Evolutionary conservation across 179 eudicot species (phyloP), one percentile per base, ranked within the genome.

Genomic region (Silene noctiflora): DNA sequence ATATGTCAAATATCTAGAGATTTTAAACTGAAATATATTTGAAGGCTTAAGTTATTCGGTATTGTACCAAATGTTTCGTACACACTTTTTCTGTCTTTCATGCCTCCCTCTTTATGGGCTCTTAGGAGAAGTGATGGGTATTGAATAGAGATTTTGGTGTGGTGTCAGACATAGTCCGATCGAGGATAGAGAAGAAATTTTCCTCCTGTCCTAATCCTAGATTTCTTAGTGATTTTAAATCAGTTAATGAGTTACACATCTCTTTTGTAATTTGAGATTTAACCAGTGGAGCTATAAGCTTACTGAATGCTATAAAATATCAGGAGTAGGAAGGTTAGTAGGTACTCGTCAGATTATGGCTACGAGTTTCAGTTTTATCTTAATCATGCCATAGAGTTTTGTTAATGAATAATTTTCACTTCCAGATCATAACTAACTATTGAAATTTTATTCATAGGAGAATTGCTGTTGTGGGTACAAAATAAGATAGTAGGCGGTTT

Each of bases 401-500:
- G 46, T 76, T 25, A 21, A 65, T 3, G 29, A 35, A 29, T 33
- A 21, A 19, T 19, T 35, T 51, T 74, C 53, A 27, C 27, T 39
- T 3, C 33, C 17, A 48, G 44, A 4, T 59, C 74, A 61, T 55
- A 48, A 31, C 62, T 35, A 27, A 1, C 66, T n/a, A 35, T 13
- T 19, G 33, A 42, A 29, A 60, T 48, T 67, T 61, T 29, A 14
- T 46, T 72, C 62, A 25, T 75, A 74, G 84, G 80, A 73, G 46
- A 8, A 24, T 61, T 64, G 55, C 17, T 55, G 16, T 76, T 76
- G 75, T 58, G 79, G 19, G 19, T 46, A 56, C 25, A 29, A 66
- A 46, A 24, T 51, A 46, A 75, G 73, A 35, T 25, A 31, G 68
- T 75, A 64, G 77, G 77, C 74, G 7, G 81, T 70, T 77, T 80